Percentiles rank a stretch among this genome's conserved stretches.
phyloP scores from a whole-genome alignment of 805 yeast species.

The Wickerhamomyces ciferrii region DNA sequence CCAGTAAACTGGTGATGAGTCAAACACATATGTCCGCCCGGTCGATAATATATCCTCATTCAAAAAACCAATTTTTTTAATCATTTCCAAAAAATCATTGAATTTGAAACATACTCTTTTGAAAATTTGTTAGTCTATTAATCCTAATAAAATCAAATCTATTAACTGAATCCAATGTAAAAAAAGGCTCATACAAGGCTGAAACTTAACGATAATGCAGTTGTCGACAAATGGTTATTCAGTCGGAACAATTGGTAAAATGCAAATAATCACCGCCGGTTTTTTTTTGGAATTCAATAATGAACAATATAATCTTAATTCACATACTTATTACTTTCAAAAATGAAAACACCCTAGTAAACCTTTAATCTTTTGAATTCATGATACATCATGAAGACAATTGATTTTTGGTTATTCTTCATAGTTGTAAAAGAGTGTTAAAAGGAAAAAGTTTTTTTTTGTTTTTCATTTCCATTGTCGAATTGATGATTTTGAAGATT shows the following conservation, averaged over 20 bases:
- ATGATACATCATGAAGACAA: not conserved
- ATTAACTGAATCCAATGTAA: not conserved
- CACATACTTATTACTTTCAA: not conserved
- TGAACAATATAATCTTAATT: too few relatives aligned
- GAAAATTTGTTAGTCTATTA: not conserved
- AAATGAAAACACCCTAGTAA: too few relatives aligned
- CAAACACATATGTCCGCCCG: constrained; percentile 44
- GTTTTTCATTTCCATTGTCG: too few relatives aligned
- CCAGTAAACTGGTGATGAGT: constrained; percentile 31
- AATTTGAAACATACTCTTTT: not conserved
- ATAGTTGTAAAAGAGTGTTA: too few relatives aligned
- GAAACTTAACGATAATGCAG: constrained; percentile 53
- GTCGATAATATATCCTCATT: constrained; percentile 29
- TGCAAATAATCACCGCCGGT: constrained; percentile 6
- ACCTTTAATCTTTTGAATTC: not conserved
- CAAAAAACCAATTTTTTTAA: constrained; percentile 11
- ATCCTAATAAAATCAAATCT: not conserved
- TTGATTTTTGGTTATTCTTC: too few relatives aligned
- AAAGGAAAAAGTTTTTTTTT: not conserved
- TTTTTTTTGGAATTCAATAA: too few relatives aligned
- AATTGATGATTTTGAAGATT: too few relatives aligned
- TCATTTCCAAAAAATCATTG: constrained; percentile 3
- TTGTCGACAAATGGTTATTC: constrained; percentile 48
- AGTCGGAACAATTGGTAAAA: constrained; percentile 55
- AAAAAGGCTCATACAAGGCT: constrained; percentile 50